These are phyloP conservation scores for Talaromyces sp. DNA, from an alignment of 2,329 filamentous ascomycete genomes.

Conservation along the genomic window DNA sequence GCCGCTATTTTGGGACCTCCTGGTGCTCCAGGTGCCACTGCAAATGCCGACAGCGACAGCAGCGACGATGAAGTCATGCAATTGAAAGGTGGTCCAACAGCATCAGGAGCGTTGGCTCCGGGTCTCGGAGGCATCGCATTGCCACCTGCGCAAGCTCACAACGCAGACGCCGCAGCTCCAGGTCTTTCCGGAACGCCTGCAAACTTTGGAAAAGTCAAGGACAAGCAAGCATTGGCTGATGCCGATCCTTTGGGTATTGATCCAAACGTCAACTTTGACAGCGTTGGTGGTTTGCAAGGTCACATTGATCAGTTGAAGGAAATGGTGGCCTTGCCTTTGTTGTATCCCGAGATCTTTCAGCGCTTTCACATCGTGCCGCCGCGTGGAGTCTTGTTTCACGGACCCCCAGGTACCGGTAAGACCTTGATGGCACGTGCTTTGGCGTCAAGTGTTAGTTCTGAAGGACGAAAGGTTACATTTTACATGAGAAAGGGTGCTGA, in stretches of 20 bases:
- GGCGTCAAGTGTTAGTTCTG: slow-evolving; percentile 82
- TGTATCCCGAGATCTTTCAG: slow-evolving; percentile 92
- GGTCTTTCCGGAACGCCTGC: slow-evolving; percentile 63
- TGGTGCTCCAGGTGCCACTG: slow-evolving; percentile 65
- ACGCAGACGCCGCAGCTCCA: slow-evolving; percentile 54
- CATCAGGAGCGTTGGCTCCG: slow-evolving; percentile 60
- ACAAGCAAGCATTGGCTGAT: slow-evolving; percentile 86
- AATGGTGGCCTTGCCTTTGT: slow-evolving; percentile 90
- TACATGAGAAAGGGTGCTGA: slow-evolving; percentile 99
- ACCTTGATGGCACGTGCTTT: slow-evolving; percentile 91
- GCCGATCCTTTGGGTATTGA: slow-evolving; percentile 93
- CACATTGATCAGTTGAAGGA: slow-evolving; percentile 98
- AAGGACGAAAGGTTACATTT: slow-evolving; percentile 93
- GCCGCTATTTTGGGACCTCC: slow-evolving; percentile 70
- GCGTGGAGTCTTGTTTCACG: slow-evolving; percentile 92
- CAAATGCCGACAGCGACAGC: slow-evolving; percentile 86
- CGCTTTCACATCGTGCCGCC: slow-evolving; percentile 91
- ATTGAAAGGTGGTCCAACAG: slow-evolving; percentile 50
- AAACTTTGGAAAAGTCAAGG: slow-evolving; percentile 90
- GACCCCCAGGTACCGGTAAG: slow-evolving; percentile 95
- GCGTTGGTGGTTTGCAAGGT: slow-evolving; percentile 85
- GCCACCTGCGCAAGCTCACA: slow-evolving; percentile 53
- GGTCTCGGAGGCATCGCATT: slow-evolving; percentile 53
- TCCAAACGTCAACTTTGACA: slow-evolving; percentile 86
- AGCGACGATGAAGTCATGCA: slow-evolving; percentile 86